These are phyloP conservation scores for Laetiporus sulphureus DNA, from an alignment of 1,284 basidiomycete species.

Conservation along the genomic window DNA sequence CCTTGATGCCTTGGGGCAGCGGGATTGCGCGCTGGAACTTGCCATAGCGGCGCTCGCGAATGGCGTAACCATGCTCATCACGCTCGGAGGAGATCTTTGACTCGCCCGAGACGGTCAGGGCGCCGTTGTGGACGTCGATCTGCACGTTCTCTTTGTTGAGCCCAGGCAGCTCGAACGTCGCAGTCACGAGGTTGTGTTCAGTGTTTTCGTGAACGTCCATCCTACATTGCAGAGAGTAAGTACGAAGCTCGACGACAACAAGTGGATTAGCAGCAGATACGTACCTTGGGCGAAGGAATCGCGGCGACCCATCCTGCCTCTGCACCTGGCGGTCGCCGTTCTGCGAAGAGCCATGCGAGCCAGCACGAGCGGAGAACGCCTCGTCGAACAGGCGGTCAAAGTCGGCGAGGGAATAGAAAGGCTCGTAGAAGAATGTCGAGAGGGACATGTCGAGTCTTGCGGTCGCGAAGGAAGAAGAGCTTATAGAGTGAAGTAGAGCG, in stretches of 20 bases:
- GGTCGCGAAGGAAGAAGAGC: neutral
- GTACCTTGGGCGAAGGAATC: slow-evolving; percentile 23
- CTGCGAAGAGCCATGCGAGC: neutral
- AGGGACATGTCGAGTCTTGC: slow-evolving; percentile 16
- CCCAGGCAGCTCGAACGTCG: slow-evolving; percentile 45
- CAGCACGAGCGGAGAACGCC: slow-evolving; percentile 27
- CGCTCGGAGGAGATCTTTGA: slow-evolving; percentile 23
- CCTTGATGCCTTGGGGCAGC: slow-evolving; percentile 39
- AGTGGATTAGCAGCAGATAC: neutral
- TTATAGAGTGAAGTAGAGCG: neutral
- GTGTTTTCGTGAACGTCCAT: slow-evolving; percentile 42
- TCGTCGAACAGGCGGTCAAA: slow-evolving; percentile 47
- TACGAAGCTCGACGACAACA: neutral
- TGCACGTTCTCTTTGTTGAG: slow-evolving; percentile 35
- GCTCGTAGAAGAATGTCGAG: slow-evolving; percentile 35
- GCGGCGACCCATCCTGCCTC: slow-evolving; percentile 6
- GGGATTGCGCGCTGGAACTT: slow-evolving; percentile 35
- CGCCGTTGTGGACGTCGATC: slow-evolving; percentile 37
- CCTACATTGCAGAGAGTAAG: slow-evolving; percentile 19
- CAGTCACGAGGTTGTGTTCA: slow-evolving; percentile 36
- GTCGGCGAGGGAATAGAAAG: slow-evolving; percentile 35
- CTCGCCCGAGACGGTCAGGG: slow-evolving; percentile 38
- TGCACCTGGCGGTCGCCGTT: slow-evolving; percentile 8
- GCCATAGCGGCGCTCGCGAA: slow-evolving; percentile 39
- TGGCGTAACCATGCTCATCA: slow-evolving; percentile 34